Evolutionary conservation across 176 grass and related monocot species (phyloP), one percentile per base, ranked within the genome.

Genomic region (Melocanna baccifera): DNA sequence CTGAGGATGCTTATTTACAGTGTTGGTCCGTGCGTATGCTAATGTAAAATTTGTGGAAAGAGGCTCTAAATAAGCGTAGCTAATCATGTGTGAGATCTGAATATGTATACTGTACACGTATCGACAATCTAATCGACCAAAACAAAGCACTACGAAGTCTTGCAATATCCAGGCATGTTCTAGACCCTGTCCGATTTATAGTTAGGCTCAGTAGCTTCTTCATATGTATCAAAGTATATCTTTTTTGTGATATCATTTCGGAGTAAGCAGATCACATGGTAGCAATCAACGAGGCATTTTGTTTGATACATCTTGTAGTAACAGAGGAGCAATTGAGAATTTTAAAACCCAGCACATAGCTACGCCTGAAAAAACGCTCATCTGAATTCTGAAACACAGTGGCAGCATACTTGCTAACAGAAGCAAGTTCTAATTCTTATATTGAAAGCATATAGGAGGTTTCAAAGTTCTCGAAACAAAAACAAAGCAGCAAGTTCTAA

Each of bases 1-100:
- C 34, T 70, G 68, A 73, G 9, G 57, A 37, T 82, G 65, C 70
- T 85, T 82, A 15, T 82, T 83, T 70, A 88, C 40, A 62, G 36
- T 72, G 81, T 72, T 89, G 76, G 48, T 77, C 50, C 22, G 69
- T 11, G n/a, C 47, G 25, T 78, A 45, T 85, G 43, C 74, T 88
- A 69, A 85, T 91, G 86, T 91, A 83, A 86, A 91, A 87, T 80
- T 62, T 88, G 76, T 85, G 62, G 55, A 80, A 77, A 81, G 53
- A 82, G 66, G 78, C 63, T 79, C 29, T 48, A 13, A 79, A 85
- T 86, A 83, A 90, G 59, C 61, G 28, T 68, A 83, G 67, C 62
- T 79, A 77, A 74, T 72, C 30, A 74, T 75, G 65, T 52, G 63
- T 36, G 14, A 50, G 59, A 74, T 57, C 32, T 87, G 65, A 83